Evolutionary conservation across 116 monocot genomes (phyloP), one percentile per base, ranked within the genome.

Genomic region (Papilionanthe hybrid): DNA sequence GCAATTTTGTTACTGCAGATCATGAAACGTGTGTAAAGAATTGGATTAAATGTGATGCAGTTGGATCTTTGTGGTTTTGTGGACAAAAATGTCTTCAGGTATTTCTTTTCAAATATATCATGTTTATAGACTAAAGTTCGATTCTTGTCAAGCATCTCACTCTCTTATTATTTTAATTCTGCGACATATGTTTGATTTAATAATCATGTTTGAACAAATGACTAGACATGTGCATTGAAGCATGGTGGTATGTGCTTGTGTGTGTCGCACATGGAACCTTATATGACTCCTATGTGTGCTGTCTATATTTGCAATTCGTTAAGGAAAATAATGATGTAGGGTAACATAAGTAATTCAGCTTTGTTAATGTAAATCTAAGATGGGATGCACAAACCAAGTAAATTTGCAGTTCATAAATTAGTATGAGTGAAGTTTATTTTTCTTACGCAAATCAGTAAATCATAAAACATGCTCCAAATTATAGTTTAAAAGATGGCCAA

Each of bases 41-140:
- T 28, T 79, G 80, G 75, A 42, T 72, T 73, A 56, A 41, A 47
- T 42, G 69, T 67, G 76, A 72, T 72, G 86, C 83, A 79, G 48
- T 60, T 5, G 79, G 72, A 57, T 67, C 87, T 78, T 72, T 67
- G 20, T 93, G 90, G 93, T 93, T 96, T 82, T 96, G 96, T 92
- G 86, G 91, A 80, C 77, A 56, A 83, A 84, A 73, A 45, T 96
- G 96, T 72, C 83, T 89, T 20, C 81, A 90, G 96, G 96, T 93
- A 85, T 55, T 84, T 75, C 42, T 19, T 44, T 66, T 77, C 23
- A 78, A 55, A 53, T 25, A 65, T 23, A 22, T 60, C 32, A 69
- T 23, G 27, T 78, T 66, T 27, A 17, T 67, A 1, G 15, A 77
- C 6, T 10, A 55, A 29, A 22, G 55, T 63, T 27, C 18, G 56